Evolutionary conservation across 1,284 basidiomycete species (phyloP).

Genomic region (Leccinum griseonigrum): DNA sequence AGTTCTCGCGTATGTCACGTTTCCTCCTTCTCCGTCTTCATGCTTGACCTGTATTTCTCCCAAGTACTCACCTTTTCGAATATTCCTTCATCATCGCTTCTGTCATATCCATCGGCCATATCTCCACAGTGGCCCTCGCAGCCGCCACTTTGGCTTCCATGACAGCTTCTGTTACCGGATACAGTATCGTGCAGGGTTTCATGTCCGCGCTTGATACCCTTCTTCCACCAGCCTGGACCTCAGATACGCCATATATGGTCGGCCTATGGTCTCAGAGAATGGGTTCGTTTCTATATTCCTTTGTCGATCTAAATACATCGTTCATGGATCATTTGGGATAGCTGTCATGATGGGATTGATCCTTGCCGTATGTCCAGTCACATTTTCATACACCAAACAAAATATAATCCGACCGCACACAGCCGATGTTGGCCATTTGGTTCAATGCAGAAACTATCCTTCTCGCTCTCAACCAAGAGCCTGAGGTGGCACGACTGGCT

Average conservation of each 20-base stretch:
- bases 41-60: neutral
- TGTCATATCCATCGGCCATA: slow-evolving; percentile 82
- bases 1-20: slow-evolving; percentile 56
- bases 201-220: slow-evolving; percentile 86
- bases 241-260: slow-evolving; percentile 78
- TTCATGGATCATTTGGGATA: slow-evolving; percentile 30
- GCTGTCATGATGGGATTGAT: slow-evolving; percentile 64
- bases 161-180: slow-evolving; percentile 76
- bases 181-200: slow-evolving; percentile 80
- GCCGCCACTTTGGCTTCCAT: slow-evolving; percentile 83
- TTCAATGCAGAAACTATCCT: slow-evolving; percentile 81
- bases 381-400: neutral
- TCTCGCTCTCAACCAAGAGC: slow-evolving; percentile 82
- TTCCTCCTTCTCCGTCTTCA: slow-evolving; percentile 5
- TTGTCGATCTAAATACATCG: neutral
- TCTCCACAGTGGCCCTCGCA: slow-evolving; percentile 80
- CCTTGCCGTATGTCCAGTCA: slow-evolving; percentile 49
- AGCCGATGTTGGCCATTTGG: slow-evolving; percentile 77
- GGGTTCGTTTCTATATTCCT: slow-evolving; percentile 42
- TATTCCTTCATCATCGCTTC: slow-evolving; percentile 73
- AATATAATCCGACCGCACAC: neutral
- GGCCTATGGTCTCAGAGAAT: slow-evolving; percentile 92
- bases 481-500: slow-evolving; percentile 81
- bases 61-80: slow-evolving; percentile 72
- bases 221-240: slow-evolving; percentile 91